Evolutionary conservation across 805 yeast genomes (phyloP).

Genomic region (Tetrapisispora arboricola): DNA sequence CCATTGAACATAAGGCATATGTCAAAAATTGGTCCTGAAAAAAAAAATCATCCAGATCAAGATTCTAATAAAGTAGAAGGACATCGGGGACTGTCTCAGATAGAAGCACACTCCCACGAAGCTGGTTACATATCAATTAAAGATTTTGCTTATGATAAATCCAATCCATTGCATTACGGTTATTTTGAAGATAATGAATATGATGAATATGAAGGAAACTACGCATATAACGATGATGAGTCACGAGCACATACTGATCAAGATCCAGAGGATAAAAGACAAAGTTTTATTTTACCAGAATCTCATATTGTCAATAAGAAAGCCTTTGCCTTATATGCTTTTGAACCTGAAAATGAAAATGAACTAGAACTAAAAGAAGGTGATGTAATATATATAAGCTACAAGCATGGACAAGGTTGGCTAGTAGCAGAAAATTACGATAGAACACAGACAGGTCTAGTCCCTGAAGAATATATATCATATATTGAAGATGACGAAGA

Average conservation of each 20-base stretch:
- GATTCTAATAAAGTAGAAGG: neutral
- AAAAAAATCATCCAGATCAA: neutral
- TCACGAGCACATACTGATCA: slow-evolving; percentile 10
- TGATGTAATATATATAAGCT: slow-evolving; percentile 74
- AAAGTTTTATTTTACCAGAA: slow-evolving; percentile 26
- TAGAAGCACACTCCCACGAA: slow-evolving; percentile 2
- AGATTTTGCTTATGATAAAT: slow-evolving; percentile 71
- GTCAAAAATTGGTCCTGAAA: neutral
- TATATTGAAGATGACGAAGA: slow-evolving; percentile 23
- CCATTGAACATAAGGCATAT: too few species aligned
- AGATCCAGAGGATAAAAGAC: slow-evolving; percentile 19
- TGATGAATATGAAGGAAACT: slow-evolving; percentile 17
- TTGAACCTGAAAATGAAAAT: slow-evolving; percentile 88
- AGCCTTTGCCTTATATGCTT: slow-evolving; percentile 85
- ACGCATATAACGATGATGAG: slow-evolving; percentile 11
- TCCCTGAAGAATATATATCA: slow-evolving; percentile 90
- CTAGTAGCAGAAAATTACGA: slow-evolving; percentile 64
- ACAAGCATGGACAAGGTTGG: slow-evolving; percentile 98
- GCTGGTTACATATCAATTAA: slow-evolving; percentile 42
- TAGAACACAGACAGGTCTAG: slow-evolving; percentile 57
- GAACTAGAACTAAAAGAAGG: slow-evolving; percentile 73
- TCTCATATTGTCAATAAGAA: slow-evolving; percentile 36
- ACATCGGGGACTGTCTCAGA: neutral
- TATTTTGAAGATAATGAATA: slow-evolving; percentile 27
- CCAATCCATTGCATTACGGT: slow-evolving; percentile 66